Evolutionary conservation across 345 rosid genomes (phyloP), one percentile per base, ranked within the genome.

Genomic region (Murraya paniculata): DNA sequence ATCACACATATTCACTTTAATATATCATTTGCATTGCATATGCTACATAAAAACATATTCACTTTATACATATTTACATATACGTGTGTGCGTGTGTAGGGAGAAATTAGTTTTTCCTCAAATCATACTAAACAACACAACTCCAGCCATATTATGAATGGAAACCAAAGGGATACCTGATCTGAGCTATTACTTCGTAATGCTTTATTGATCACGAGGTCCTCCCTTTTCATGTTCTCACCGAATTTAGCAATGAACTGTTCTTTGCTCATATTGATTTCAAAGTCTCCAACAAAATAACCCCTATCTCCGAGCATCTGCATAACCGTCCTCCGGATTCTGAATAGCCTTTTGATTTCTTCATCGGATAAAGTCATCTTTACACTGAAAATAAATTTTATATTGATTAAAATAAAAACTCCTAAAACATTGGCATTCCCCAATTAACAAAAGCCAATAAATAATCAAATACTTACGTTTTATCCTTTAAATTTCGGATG

Each of bases 171-270:
- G 48, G 25, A 41, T 75, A 94, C 98, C 97, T 90, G 92, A 81
- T 91, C 95, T 8, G 84, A 82, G 82, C 81, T 80, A 75, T 90
- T 87, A 10, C 79, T 88, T 36, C 91, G 83, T 85, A 88, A 89
- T 3, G 84, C 72, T 72, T 89, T 92, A 77, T 84, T 88, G 80
- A 92, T 87, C 55, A 88, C 86, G n/a, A 89, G 97, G 84, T 94
- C 95, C 77, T 96, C 99, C 72, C 98, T 87, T 78, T 94, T 96
- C 94, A 92, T 90, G 86, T 84, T 88, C 25, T 94, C 94, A 0
- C 92, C 94, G n/a, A 84, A 82, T 74, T 89, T 93, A 7, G 86
- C 80, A 14, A 87, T 53, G 68, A 95, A 92, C 75, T 94, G 90
- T 0, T 79, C 75, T 76, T 79, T 76, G 48, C 85, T 65, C 90